These are phyloP conservation scores for Groenewaldozyma salmanticensis DNA, from an alignment of 805 yeast genomes.

Conservation along the genomic window DNA sequence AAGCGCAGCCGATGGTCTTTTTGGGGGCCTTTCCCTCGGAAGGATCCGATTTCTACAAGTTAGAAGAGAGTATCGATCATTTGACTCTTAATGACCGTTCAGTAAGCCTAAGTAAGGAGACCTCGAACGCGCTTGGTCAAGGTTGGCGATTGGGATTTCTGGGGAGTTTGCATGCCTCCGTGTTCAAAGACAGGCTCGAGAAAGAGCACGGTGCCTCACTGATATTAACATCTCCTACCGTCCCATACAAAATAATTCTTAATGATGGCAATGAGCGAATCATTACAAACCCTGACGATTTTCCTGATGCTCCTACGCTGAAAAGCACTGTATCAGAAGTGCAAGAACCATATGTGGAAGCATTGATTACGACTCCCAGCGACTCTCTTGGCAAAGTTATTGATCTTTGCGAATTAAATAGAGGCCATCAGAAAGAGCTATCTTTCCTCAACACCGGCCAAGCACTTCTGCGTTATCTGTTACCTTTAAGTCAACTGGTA, in stretches of 20 bases:
- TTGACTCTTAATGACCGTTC: slow-evolving; percentile 86
- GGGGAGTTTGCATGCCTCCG: slow-evolving; percentile 92
- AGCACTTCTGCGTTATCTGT: slow-evolving; percentile 63
- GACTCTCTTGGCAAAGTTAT: slow-evolving; percentile 85
- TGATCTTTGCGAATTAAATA: slow-evolving; percentile 69
- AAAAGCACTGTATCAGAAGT: slow-evolving; percentile 34
- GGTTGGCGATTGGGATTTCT: slow-evolving; percentile 97
- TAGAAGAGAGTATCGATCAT: slow-evolving; percentile 85
- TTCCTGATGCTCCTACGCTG: slow-evolving; percentile 49
- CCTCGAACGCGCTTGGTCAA: slow-evolving; percentile 89
- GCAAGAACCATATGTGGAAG: slow-evolving; percentile 84
- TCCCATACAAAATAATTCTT: slow-evolving; percentile 74
- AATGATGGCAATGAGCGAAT: slow-evolving; percentile 53
- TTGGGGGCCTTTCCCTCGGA: slow-evolving; percentile 98
- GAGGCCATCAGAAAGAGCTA: slow-evolving; percentile 76
- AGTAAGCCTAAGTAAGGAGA: slow-evolving; percentile 79
- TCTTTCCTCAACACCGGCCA: slow-evolving; percentile 73
- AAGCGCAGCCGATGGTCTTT: slow-evolving; percentile 96
- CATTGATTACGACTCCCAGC: slow-evolving; percentile 80
- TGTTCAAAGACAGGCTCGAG: slow-evolving; percentile 82
- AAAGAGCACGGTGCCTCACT: slow-evolving; percentile 90
- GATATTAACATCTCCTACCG: slow-evolving; percentile 92
- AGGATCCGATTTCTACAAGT: slow-evolving; percentile 76
- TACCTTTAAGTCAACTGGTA: slow-evolving; percentile 83
- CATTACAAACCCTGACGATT: slow-evolving; percentile 86